Percentiles rank a stretch among this genome's conserved stretches.
These are phyloP conservation scores for Chimonanthus salicifolius DNA, from an alignment of 164 flowering plant species.

Conservation along the genomic window DNA sequence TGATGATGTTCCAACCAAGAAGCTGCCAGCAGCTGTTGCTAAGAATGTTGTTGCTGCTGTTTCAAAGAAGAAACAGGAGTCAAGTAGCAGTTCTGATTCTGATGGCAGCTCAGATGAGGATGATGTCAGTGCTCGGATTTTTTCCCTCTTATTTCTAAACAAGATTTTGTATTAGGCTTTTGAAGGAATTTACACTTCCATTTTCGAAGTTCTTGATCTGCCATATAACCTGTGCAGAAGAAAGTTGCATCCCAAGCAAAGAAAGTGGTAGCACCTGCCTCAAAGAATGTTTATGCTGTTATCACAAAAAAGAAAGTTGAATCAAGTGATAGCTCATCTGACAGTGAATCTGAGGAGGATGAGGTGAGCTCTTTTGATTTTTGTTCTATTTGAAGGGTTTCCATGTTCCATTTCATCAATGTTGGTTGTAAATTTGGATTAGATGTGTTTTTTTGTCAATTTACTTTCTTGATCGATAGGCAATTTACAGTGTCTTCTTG, in stretches of 20 bases:
- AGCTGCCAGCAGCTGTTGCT: conserved; percentile 9
- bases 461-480: too few species aligned
- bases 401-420: too few species aligned
- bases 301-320: conserved; percentile 24
- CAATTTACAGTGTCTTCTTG: too few species aligned
- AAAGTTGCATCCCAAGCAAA: conserved; percentile 10
- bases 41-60: conserved; percentile 18
- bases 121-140: conserved; percentile 7
- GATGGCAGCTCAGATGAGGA: conserved; percentile 29
- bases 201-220: neutral
- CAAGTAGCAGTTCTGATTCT: conserved; percentile 22
- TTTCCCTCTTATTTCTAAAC: neutral
- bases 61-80: conserved; percentile 28
- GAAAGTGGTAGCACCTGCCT: conserved; percentile 10
- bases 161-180: too few species aligned
- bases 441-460: too few species aligned
- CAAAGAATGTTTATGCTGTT: conserved; percentile 12
- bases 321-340: conserved; percentile 25
- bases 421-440: too few species aligned
- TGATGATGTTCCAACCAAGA: conserved; percentile 17
- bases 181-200: neutral
- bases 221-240: neutral
- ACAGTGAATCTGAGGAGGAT: conserved; percentile 23
- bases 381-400: too few species aligned
- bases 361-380: conserved; percentile 5